Base-by-base conservation (phyloP, 2,329 filamentous ascomycete genomes). In the Verticillium isaacii region DNA sequence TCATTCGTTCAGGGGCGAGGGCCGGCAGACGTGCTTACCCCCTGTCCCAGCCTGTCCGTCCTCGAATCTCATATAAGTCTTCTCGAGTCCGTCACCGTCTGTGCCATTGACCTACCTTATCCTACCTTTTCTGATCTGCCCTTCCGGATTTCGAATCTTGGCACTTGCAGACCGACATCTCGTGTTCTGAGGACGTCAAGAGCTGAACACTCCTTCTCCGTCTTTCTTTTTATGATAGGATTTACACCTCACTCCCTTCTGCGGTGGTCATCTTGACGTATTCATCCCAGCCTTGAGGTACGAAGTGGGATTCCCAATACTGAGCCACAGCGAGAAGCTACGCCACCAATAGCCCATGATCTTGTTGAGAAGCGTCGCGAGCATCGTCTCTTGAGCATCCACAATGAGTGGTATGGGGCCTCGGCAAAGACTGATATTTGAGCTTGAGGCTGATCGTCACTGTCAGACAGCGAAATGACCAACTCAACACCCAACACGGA, bases 401-500 rank as follows among this genome's bases (percentile, higher is more conserved):
- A 29, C 45, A 11, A 52, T 52, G 45, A 52, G 45, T 23, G 45
- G 45, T 52, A 52, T 14, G 19, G 45, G 19, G 5, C n/a, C 19
- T 19, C 8, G 11, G 45, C 8, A 9, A 52, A 52, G 45, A 23
- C 8, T 11, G 8, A n/a, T 8, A 14, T 12, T 12, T 11, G 17
- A 52, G 23, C 5, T 17, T n/a, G 71, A 15, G 58, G 34, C 11
- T 50, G 58, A 23, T 61, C 60, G 34, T 62, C 61, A 14, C 56
- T 45, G 17, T n/a, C 17, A 54, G 64, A 64, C 56, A 57, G 57
- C 36, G 63, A 61, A 56, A 74, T 70, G 56, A 72, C 71, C 60
- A 76, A 76, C 63, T 77, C 78, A 32, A 83, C 81, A 19, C 80
- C 81, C n/a, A 72, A 78, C 65, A 83, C 80, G 56, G 80, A 82